A percentile compares a stretch with the other conserved stretches of the same genome.
Conservation (phyloP, 371 early-diverging fungal genomes). For the Apophysomyces variabilis region DNA sequence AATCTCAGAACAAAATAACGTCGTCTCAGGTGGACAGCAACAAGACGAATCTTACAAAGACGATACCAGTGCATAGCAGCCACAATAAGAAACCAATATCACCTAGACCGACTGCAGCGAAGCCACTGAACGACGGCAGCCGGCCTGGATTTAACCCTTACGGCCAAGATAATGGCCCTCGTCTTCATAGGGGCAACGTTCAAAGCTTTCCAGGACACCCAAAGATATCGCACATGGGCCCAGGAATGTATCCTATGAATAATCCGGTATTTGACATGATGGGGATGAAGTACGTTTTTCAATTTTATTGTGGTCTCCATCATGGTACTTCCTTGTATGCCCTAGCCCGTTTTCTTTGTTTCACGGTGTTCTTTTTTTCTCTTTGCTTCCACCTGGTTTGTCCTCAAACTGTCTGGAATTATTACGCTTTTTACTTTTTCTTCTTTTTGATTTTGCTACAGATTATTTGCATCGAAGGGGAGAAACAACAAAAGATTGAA, state of each 20-base stretch:
- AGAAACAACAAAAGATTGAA: neutral
- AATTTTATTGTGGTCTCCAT: constrained; percentile 2
- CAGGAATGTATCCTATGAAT: constrained; percentile 11
- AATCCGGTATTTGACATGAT: constrained; percentile 11
- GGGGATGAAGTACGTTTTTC: constrained; percentile 11
- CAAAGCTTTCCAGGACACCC: neutral
- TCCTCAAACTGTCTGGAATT: constrained; percentile 1
- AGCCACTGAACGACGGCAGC: neutral
- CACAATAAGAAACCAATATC: neutral
- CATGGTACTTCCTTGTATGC: constrained; percentile 3
- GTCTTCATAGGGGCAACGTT: neutral
- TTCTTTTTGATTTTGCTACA: neutral
- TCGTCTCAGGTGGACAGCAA: neutral
- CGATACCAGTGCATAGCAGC: neutral
- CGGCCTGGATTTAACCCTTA: neutral
- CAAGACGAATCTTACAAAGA: neutral
- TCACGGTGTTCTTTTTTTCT: constrained; percentile 2
- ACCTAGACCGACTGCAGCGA: neutral
- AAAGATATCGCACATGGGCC: constrained; percentile 5
- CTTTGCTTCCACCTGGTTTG: constrained; percentile 8
- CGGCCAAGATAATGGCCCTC: neutral
- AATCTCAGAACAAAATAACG: neutral
- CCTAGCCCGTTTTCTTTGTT: neutral
- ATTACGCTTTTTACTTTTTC: neutral
- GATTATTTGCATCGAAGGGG: neutral